Conservation (phyloP, 371 early-diverging fungal species). For the Mucor velutinosus region DNA sequence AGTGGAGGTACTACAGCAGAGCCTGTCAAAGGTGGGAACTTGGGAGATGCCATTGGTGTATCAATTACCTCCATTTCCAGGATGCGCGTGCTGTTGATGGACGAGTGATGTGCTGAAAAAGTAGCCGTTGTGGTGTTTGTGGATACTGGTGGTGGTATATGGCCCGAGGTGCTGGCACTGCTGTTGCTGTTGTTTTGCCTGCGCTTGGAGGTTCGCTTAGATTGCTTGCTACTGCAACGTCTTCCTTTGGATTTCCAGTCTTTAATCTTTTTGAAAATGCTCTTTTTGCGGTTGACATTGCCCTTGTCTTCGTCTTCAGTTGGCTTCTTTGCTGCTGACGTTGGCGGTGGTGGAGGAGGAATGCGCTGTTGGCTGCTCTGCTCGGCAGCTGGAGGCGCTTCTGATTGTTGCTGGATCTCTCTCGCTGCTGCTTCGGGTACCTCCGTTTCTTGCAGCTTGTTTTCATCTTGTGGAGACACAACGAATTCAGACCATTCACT, state of each 20-base stretch:
- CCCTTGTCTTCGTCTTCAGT: constrained; percentile 1
- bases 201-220: constrained; percentile 3
- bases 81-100: constrained; percentile 9
- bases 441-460: neutral
- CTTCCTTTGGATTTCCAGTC: constrained; percentile 24
- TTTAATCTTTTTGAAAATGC: constrained; percentile 22
- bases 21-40: constrained; percentile 5
- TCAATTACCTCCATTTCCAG: constrained; percentile 46
- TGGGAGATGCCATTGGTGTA: constrained; percentile 41
- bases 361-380: neutral
- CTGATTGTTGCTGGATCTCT: neutral
- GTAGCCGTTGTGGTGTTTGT: neutral
- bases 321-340: neutral
- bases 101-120: neutral
- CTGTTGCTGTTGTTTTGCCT: neutral
- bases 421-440: neutral
- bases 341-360: too few species aligned
- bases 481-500: constrained; percentile 50
- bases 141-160: neutral
- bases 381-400: neutral
- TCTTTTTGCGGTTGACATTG: constrained; percentile 13
- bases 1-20: neutral
- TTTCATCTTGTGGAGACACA: constrained; percentile 7
- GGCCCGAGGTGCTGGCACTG: neutral
- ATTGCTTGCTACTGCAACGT: constrained; percentile 1